Evolutionary conservation across 805 yeast species (phyloP).

Genomic region (Kodamaea restingae): DNA sequence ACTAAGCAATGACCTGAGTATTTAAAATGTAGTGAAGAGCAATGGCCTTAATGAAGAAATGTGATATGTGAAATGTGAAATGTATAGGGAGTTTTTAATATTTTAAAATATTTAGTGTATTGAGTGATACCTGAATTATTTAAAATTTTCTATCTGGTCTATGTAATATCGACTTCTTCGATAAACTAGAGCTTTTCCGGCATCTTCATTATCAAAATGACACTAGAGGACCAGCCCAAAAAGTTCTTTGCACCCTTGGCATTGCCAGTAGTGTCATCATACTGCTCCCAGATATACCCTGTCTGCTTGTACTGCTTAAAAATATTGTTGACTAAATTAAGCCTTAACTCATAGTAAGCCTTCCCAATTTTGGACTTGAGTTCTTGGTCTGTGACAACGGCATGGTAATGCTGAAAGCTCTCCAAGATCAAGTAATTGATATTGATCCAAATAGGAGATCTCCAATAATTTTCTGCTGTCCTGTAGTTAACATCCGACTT

Average conservation of each 20-base stretch:
- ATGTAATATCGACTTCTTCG: too few relatives aligned
- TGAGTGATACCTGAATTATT: too few relatives aligned
- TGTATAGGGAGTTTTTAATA: too few relatives aligned
- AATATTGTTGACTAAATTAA: slow-evolving; percentile 65
- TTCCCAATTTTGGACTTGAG: slow-evolving; percentile 34
- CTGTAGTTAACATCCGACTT: slow-evolving; percentile 61
- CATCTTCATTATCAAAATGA: slow-evolving; percentile 78
- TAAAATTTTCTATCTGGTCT: too few relatives aligned
- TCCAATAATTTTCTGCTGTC: slow-evolving; percentile 89
- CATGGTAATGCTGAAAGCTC: slow-evolving; percentile 54
- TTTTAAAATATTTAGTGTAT: too few relatives aligned
- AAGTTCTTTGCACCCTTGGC: slow-evolving; percentile 85
- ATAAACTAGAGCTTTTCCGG: slow-evolving; percentile 46
- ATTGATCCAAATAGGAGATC: slow-evolving; percentile 91
- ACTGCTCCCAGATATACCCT: slow-evolving; percentile 90
- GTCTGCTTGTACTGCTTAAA: slow-evolving; percentile 65
- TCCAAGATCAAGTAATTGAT: slow-evolving; percentile 82
- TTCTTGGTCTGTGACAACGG: slow-evolving; percentile 21
- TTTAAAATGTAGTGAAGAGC: too few relatives aligned
- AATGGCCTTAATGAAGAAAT: too few relatives aligned
- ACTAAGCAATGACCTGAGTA: too few relatives aligned
- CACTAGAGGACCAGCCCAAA: slow-evolving; percentile 90
- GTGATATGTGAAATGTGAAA: too few relatives aligned
- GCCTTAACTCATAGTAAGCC: slow-evolving; percentile 57
- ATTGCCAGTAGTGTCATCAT: slow-evolving; percentile 69